Conservation (phyloP, 805 yeast genomes). For the Ogataea wickerhamii region DNA sequence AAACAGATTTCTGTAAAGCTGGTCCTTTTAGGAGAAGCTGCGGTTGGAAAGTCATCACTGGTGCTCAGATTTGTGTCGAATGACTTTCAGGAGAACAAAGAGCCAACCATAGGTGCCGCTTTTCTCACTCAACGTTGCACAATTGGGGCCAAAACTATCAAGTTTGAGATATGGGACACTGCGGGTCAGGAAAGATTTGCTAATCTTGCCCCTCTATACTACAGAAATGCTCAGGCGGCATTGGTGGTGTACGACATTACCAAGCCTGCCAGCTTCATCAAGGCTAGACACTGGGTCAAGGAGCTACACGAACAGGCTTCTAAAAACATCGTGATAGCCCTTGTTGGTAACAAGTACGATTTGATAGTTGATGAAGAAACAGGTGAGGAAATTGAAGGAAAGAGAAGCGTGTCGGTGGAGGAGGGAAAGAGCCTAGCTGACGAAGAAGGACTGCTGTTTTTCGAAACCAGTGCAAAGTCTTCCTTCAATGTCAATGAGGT, state of each 20-base stretch:
- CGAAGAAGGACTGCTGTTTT: conserved; percentile 86
- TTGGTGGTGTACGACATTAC: conserved; percentile 93
- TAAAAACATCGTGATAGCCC: conserved; percentile 86
- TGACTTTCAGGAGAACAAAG: conserved; percentile 95
- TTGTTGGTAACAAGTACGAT: conserved; percentile 92
- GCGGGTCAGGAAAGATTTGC: conserved; percentile 99
- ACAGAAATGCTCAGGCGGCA: conserved; percentile 96
- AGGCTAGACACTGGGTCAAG: conserved; percentile 97
- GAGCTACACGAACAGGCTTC: conserved; percentile 94
- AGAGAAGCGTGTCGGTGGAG: conserved; percentile 75
- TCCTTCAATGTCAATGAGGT: conserved; percentile 87
- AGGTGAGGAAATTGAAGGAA: conserved; percentile 45
- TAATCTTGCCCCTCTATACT: conserved; percentile 93
- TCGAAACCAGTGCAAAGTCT: conserved; percentile 93
- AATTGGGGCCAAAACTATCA: conserved; percentile 80
- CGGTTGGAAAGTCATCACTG: conserved; percentile 93
- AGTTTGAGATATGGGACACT: conserved; percentile 94
- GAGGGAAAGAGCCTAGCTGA: conserved; percentile 88
- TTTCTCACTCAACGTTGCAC: conserved; percentile 91
- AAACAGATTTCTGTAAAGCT: conserved; percentile 73
- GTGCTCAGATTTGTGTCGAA: conserved; percentile 90
- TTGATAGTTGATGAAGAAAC: conserved; percentile 52
- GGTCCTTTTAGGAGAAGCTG: conserved; percentile 94
- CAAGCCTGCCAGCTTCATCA: conserved; percentile 88
- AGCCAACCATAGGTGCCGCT: conserved; percentile 98